A percentile compares a stretch with the other conserved stretches of the same genome.
These are phyloP conservation scores for Geotrichum fermentans DNA, from an alignment of 1,139 yeast species.

Conservation along the genomic window DNA sequence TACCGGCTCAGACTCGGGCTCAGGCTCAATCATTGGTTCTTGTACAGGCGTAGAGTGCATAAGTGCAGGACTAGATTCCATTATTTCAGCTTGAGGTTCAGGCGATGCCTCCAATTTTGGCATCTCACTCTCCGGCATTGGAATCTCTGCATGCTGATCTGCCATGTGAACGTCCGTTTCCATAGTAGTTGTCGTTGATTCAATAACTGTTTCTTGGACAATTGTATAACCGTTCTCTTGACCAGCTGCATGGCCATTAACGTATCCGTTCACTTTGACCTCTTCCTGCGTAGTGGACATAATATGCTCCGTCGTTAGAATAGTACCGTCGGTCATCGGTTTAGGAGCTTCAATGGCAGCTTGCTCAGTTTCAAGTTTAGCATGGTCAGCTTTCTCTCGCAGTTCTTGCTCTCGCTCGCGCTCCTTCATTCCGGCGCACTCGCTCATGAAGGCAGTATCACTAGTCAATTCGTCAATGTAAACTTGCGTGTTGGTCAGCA, in stretches of 20 bases:
- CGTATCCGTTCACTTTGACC: background rate
- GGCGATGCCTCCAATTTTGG: background rate
- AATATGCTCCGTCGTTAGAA: background rate
- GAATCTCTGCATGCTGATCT: background rate
- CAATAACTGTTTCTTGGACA: background rate
- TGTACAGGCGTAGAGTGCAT: slow-evolving; percentile 1
- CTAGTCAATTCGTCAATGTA: slow-evolving; percentile 79
- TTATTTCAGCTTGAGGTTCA: background rate
- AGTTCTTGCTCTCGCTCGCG: slow-evolving; percentile 47
- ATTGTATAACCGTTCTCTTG: no score
- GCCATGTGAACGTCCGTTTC: background rate
- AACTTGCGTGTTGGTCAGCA: slow-evolving; percentile 94
- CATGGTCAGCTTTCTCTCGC: background rate
- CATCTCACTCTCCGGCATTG: background rate
- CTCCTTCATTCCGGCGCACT: slow-evolving; percentile 68
- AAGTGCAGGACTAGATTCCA: background rate
- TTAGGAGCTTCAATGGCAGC: background rate
- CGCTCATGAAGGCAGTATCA: slow-evolving; percentile 61
- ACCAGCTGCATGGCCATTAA: background rate
- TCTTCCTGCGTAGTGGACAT: background rate
- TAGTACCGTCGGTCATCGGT: background rate
- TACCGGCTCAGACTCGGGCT: slow-evolving; percentile 7
- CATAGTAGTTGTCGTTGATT: background rate
- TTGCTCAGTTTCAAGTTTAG: background rate
- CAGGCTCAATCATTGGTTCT: slow-evolving; percentile 15